A percentile compares a stretch with the other conserved stretches of the same genome.
Conservation (phyloP, 805 yeast genomes). For the Maudiozyma bulderi region DNA sequence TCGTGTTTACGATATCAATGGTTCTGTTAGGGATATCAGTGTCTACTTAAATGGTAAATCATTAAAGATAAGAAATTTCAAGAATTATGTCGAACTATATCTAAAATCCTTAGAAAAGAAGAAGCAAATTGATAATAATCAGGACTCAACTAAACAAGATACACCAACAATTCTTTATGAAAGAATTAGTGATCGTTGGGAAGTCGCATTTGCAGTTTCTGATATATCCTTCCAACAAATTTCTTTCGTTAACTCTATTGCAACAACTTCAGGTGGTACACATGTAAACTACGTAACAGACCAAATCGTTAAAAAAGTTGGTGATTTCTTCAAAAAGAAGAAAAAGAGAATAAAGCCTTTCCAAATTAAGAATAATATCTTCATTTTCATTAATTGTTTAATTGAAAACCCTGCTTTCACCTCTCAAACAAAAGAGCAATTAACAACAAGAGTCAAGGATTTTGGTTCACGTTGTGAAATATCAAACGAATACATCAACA, state of each 20-base stretch:
- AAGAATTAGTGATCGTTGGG: slow-evolving; percentile 84
- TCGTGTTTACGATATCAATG: slow-evolving; percentile 92
- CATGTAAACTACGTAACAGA: slow-evolving; percentile 84
- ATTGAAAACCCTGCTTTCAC: slow-evolving; percentile 96
- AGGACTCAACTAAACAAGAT: slow-evolving; percentile 24
- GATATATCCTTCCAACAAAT: slow-evolving; percentile 88
- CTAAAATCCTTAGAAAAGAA: slow-evolving; percentile 59
- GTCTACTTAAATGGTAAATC: slow-evolving; percentile 70
- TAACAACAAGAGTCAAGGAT: slow-evolving; percentile 79
- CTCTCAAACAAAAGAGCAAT: slow-evolving; percentile 92
- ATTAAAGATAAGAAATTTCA: slow-evolving; percentile 65
- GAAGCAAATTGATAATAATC: slow-evolving; percentile 31
- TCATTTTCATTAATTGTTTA: slow-evolving; percentile 80
- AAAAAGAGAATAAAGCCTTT: slow-evolving; percentile 75
- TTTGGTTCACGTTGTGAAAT: slow-evolving; percentile 83
- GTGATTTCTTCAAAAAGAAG: slow-evolving; percentile 61
- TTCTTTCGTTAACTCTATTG: slow-evolving; percentile 94
- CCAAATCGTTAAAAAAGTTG: slow-evolving; percentile 67
- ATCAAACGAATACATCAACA: slow-evolving; percentile 66
- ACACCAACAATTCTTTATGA: slow-evolving; percentile 66
- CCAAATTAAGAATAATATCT: slow-evolving; percentile 85
- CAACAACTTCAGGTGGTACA: slow-evolving; percentile 95
- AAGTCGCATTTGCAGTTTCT: slow-evolving; percentile 86
- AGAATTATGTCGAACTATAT: slow-evolving; percentile 80
- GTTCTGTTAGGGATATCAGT: slow-evolving; percentile 76